These are phyloP conservation scores for Phylloporus rhodoxanthus DNA, from an alignment of 768 basidiomycete species.

Conservation along the genomic window DNA sequence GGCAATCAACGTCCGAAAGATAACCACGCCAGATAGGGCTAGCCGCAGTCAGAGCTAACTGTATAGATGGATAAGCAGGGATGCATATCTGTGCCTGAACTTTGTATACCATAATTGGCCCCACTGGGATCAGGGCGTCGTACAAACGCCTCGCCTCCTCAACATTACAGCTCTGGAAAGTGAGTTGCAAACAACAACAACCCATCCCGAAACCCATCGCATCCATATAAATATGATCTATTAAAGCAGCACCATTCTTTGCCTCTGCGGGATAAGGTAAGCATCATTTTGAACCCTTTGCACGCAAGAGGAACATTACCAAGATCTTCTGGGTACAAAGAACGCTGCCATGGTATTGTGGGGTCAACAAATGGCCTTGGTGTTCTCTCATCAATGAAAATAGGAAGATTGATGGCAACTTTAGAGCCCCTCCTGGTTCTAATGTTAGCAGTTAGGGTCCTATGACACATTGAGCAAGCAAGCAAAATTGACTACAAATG, in stretches of 20 bases:
- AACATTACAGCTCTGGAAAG: conserved; percentile 95
- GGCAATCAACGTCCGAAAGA: conserved; percentile 93
- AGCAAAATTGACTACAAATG: conserved; percentile 4
- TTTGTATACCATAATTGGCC: conserved; percentile 80
- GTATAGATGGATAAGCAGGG: conserved; percentile 9
- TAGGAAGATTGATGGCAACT: conserved; percentile 90
- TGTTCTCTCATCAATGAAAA: conserved; percentile 84
- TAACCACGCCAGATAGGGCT: conserved; percentile 94
- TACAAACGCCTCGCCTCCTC: conserved; percentile 89
- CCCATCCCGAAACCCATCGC: conserved; percentile 99
- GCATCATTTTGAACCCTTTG: conserved; percentile 3
- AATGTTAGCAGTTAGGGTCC: conserved; percentile 97
- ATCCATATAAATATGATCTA: conserved; percentile 94
- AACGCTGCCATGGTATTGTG: conserved; percentile 82
- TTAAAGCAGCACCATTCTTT: conserved; percentile 79
- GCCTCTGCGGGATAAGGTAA: conserved; percentile 53
- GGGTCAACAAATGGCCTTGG: conserved; percentile 88
- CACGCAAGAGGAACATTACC: conserved; percentile 43
- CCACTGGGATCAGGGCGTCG: conserved; percentile 91
- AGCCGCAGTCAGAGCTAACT: conserved; percentile 92
- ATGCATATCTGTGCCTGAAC: not conserved
- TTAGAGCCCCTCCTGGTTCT: conserved; percentile 85
- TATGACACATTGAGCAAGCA: conserved; percentile 32
- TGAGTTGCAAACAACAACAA: conserved; percentile 94
- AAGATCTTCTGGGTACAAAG: conserved; percentile 77